phyloP scores from a whole-genome alignment of 2,329 filamentous ascomycete species.

The Blastomyces emzantsi region DNA sequence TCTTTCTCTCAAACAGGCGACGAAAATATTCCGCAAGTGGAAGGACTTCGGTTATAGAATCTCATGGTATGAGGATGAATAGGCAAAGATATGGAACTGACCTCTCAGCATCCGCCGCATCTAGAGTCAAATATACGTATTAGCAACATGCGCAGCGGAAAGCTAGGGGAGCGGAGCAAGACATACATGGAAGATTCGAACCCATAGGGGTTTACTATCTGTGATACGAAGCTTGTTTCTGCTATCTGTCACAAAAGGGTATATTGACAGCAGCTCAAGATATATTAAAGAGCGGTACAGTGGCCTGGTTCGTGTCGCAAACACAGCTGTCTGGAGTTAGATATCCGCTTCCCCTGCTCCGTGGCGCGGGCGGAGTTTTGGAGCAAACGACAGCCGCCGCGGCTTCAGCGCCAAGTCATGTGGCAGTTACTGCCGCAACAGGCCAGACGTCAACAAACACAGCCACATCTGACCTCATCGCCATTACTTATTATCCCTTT shows the following conservation, averaged over 20 bases:
- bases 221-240: neutral
- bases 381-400: neutral
- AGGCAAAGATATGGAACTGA: slow-evolving; percentile 32
- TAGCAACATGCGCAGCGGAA: slow-evolving; percentile 17
- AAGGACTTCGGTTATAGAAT: neutral
- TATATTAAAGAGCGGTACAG: neutral
- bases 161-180: slow-evolving; percentile 12
- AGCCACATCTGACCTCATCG: slow-evolving; percentile 10
- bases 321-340: too few species aligned
- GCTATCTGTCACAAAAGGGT: slow-evolving; percentile 2
- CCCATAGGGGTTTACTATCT: slow-evolving; percentile 24
- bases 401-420: slow-evolving; percentile 10
- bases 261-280: neutral
- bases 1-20: neutral
- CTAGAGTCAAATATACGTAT: slow-evolving; percentile 42
- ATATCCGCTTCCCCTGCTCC: neutral
- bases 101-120: slow-evolving; percentile 97
- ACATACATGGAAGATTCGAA: slow-evolving; percentile 45
- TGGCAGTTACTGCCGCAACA: slow-evolving; percentile 35
- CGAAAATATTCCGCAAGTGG: neutral
- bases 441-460: slow-evolving; percentile 18
- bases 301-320: neutral
- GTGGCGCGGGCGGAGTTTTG: slow-evolving; percentile 7
- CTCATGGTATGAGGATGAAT: neutral
- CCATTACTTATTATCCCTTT: too few species aligned